A percentile compares a stretch with the other conserved stretches of the same genome.
Evolutionary conservation across 1,284 basidiomycete genomes (phyloP).

Genomic region (Irpex sp.): DNA sequence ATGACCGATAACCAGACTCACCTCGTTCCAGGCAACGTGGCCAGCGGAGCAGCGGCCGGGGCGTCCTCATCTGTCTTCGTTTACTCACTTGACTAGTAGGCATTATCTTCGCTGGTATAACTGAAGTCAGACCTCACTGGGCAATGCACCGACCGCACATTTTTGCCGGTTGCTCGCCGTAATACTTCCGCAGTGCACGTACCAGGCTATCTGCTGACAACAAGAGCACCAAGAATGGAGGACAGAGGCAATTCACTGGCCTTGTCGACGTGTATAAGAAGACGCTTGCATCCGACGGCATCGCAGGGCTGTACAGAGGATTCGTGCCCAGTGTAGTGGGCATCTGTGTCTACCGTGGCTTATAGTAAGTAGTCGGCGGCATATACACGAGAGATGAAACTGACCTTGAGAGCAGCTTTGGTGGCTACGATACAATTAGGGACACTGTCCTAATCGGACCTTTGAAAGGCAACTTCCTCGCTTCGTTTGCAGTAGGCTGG

Average conservation of each 20-base stretch:
- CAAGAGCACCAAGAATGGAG: conserved; percentile 39
- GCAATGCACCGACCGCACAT: not conserved
- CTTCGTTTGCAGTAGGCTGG: conserved; percentile 61
- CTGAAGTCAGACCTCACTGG: no score
- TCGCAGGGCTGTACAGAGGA: conserved; percentile 56
- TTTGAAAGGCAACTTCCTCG: conserved; percentile 59
- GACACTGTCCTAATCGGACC: conserved; percentile 50
- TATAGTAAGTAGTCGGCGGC: conserved; percentile 33
- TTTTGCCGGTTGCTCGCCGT: no score
- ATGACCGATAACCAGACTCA: not conserved
- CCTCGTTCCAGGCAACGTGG: conserved; percentile 31
- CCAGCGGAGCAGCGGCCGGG: conserved; percentile 44
- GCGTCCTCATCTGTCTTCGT: conserved; percentile 51
- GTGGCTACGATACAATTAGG: conserved; percentile 52
- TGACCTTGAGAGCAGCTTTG: conserved; percentile 28
- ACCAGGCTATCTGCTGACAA: conserved; percentile 54
- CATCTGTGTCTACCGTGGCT: conserved; percentile 59
- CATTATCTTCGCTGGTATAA: not conserved
- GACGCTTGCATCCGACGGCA: conserved; percentile 50
- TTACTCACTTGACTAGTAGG: conserved; percentile 58
- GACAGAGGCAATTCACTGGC: conserved; percentile 42
- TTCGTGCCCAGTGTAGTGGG: conserved; percentile 62
- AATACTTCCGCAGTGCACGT: conserved; percentile 34
- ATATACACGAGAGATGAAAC: no score
- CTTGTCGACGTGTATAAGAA: conserved; percentile 47